Evolutionary conservation across 371 early-diverging fungal species (phyloP).

Genomic region (Mortierella sp.): DNA sequence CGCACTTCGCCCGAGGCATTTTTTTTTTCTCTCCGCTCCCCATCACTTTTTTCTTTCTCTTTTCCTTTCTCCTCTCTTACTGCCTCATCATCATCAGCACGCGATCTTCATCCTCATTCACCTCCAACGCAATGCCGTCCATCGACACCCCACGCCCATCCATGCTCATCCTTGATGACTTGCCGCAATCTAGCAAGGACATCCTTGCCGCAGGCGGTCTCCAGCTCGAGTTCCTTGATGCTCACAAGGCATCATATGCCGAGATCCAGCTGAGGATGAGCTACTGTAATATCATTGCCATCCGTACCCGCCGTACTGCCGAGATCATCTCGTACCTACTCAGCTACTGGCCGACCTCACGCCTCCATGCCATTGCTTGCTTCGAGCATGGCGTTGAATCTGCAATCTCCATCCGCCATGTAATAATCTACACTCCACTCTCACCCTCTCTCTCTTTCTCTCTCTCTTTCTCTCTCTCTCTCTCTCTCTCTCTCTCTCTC

Average conservation of each 20-base stretch:
- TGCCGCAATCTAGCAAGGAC: conserved; percentile 49
- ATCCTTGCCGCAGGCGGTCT: conserved; percentile 42
- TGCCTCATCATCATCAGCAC: conserved; percentile 5
- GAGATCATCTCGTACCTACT: conserved; percentile 54
- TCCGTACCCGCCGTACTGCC: conserved; percentile 50
- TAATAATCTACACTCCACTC: conserved; percentile 1
- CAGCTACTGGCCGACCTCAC: conserved; percentile 53
- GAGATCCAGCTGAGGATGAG: conserved; percentile 53
- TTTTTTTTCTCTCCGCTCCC: conserved; percentile 5
- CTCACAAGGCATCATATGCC: conserved; percentile 52
- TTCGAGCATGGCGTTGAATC: conserved; percentile 51
- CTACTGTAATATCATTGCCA: conserved; percentile 53
- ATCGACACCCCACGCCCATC: conserved; percentile 29
- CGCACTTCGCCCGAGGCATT: background rate
- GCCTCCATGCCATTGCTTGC: conserved; percentile 51
- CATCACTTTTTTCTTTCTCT: conserved; percentile 11
- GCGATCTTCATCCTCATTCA: background rate
- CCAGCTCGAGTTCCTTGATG: conserved; percentile 50
- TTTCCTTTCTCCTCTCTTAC: background rate
- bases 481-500: background rate
- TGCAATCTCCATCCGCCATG: conserved; percentile 49
- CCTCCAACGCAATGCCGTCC: conserved; percentile 12
- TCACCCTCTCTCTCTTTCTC: background rate
- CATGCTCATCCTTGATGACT: conserved; percentile 55
- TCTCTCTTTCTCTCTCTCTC: background rate